A percentile compares a stretch with the other conserved stretches of the same genome.
Evolutionary conservation across 1,284 basidiomycete species (phyloP).

Genomic region (Austropuccinia psidii): DNA sequence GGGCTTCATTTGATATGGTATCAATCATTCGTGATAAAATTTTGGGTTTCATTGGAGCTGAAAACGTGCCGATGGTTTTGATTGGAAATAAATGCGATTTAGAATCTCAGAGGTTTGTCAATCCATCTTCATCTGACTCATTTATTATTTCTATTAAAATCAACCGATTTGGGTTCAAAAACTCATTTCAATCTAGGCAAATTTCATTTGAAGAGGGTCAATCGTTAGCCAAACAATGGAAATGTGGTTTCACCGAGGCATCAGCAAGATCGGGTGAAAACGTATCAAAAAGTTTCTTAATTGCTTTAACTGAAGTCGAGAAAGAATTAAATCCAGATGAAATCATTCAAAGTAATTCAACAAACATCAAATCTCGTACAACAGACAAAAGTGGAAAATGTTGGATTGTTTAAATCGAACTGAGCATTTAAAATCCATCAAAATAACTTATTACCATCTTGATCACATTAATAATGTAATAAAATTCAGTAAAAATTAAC

Average conservation of each 20-base stretch:
- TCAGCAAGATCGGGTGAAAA: slow-evolving; percentile 33
- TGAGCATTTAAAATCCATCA: too few relatives aligned
- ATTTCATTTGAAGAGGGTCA: slow-evolving; percentile 23
- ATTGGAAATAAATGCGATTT: slow-evolving; percentile 34
- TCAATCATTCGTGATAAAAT: slow-evolving; percentile 35
- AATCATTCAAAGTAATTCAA: too few relatives aligned
- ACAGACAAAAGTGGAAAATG: too few relatives aligned
- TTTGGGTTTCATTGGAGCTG: slow-evolving; percentile 22
- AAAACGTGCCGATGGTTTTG: slow-evolving; percentile 29
- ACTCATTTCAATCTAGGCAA: neutral
- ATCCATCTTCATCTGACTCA: neutral
- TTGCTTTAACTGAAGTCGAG: slow-evolving; percentile 29
- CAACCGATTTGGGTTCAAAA: neutral
- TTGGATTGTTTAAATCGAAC: too few relatives aligned
- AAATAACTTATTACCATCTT: too few relatives aligned
- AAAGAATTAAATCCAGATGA: slow-evolving; percentile 33
- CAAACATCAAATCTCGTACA: too few relatives aligned
- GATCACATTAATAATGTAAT: too few relatives aligned
- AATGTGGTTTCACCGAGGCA: slow-evolving; percentile 28
- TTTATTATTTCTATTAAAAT: neutral
- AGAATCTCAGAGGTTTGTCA: slow-evolving; percentile 25
- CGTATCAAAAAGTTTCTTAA: slow-evolving; percentile 14
- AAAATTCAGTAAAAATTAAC: too few relatives aligned
- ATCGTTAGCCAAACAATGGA: slow-evolving; percentile 12
- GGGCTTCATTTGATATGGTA: slow-evolving; percentile 35